A percentile compares a stretch with the other conserved stretches of the same genome.
Conservation (phyloP, 805 yeast species). For the Clavispora santaluciae region DNA sequence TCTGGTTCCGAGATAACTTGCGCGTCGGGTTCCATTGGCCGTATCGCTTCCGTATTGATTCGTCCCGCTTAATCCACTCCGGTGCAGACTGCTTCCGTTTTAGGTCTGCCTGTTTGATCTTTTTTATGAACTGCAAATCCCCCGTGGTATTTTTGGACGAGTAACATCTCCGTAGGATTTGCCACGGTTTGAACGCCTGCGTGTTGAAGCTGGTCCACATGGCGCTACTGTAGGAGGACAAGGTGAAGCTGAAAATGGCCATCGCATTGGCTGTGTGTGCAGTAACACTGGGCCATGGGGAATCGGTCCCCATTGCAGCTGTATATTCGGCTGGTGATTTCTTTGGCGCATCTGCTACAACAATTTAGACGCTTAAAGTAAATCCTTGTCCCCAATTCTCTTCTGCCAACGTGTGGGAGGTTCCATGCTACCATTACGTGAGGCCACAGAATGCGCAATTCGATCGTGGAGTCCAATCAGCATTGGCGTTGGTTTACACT, state of each 20-base stretch:
- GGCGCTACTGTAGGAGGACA: not conserved
- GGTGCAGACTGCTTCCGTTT: conserved; percentile 38
- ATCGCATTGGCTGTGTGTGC: not conserved
- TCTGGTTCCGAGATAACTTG: conserved; percentile 62
- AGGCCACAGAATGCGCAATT: too few relatives aligned
- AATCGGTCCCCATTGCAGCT: too few relatives aligned
- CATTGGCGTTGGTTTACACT: too few relatives aligned
- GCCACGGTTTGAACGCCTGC: not conserved
- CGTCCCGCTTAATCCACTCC: conserved; percentile 69
- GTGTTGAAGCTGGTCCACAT: not conserved
- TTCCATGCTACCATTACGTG: too few relatives aligned
- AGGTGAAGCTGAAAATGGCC: not conserved
- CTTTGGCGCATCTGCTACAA: too few relatives aligned
- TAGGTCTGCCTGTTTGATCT: conserved; percentile 17
- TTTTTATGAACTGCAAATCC: conserved; percentile 13
- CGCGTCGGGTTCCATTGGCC: conserved; percentile 66
- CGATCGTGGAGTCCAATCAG: too few relatives aligned
- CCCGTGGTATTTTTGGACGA: conserved; percentile 1
- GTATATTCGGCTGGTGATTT: too few relatives aligned
- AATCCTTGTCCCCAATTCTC: too few relatives aligned
- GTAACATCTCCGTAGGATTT: conserved; percentile 1
- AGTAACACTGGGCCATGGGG: too few relatives aligned
- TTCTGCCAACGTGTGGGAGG: too few relatives aligned
- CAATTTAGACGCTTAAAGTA: too few relatives aligned
- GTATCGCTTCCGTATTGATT: conserved; percentile 57